Evolutionary conservation across 2,329 filamentous ascomycete genomes (phyloP).

Genomic region (Microsporum canis): DNA sequence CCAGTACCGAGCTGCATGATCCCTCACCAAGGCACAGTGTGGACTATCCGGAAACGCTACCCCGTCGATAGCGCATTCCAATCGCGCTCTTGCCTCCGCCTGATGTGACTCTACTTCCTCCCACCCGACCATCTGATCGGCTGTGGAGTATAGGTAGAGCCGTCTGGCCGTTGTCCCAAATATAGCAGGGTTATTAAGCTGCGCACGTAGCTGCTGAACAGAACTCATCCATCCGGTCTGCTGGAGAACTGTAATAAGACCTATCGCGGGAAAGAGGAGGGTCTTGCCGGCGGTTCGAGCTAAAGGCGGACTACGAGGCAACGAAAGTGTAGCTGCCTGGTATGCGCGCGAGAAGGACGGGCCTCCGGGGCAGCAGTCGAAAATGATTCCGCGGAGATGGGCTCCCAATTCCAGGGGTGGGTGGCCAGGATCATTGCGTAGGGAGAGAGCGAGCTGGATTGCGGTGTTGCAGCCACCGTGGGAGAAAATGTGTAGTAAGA

Average conservation of each 20-base stretch:
- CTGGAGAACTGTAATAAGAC: not conserved
- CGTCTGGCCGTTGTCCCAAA: not conserved
- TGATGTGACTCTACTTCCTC: not conserved
- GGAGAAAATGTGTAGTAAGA: constrained; percentile 18
- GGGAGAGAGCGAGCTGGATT: constrained; percentile 16
- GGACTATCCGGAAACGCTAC: not conserved
- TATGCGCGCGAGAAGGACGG: not conserved
- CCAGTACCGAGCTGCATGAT: not conserved
- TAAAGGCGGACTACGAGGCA: not conserved
- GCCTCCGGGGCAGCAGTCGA: not conserved
- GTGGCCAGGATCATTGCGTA: constrained; percentile 5
- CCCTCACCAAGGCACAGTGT: not conserved
- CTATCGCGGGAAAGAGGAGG: not conserved
- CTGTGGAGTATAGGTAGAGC: constrained; percentile 2
- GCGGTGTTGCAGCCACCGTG: constrained; percentile 17
- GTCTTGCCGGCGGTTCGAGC: not conserved
- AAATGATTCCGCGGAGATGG: not conserved
- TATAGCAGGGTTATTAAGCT: not conserved
- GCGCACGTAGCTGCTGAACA: not conserved
- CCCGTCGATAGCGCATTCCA: not conserved
- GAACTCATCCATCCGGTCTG: not conserved
- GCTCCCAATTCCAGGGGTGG: not conserved
- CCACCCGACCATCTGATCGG: not conserved
- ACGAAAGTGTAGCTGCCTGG: not conserved
- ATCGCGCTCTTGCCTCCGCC: not conserved